phyloP scores from a whole-genome alignment of 345 rosid genomes.

The Aquilaria yunnanensis region DNA sequence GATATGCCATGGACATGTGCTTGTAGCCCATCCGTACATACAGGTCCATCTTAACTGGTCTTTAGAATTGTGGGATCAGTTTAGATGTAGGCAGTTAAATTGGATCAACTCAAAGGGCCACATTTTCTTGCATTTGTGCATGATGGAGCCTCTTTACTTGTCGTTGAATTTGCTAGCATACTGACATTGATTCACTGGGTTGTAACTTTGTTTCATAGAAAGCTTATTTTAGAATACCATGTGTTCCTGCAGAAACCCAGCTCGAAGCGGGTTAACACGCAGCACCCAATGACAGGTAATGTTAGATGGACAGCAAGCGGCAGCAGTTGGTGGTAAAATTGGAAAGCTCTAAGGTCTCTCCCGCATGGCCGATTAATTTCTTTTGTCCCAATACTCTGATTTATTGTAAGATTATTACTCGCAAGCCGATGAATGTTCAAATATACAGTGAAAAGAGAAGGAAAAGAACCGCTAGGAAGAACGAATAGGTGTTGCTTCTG shows the following conservation, averaged over 20 bases:
- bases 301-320: conserved; percentile 6
- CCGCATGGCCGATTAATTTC: conserved; percentile 14
- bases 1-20: too few species aligned
- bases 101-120: too few species aligned
- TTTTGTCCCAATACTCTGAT: conserved; percentile 16
- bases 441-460: conserved; percentile 18
- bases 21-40: too few species aligned
- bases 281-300: conserved; percentile 47
- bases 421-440: conserved; percentile 27
- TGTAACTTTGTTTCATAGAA: too few species aligned
- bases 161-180: too few species aligned
- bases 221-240: background rate
- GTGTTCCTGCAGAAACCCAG: conserved; percentile 33
- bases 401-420: conserved; percentile 34
- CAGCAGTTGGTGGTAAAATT: conserved; percentile 27
- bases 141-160: too few species aligned
- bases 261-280: conserved; percentile 54
- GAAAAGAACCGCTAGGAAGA: conserved; percentile 22
- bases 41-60: too few species aligned
- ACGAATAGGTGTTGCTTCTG: conserved; percentile 37
- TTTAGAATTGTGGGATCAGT: too few species aligned
- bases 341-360: conserved; percentile 9
- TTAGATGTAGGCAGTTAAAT: too few species aligned
- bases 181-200: too few species aligned
- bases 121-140: too few species aligned